phyloP scores from a whole-genome alignment of 1,284 basidiomycete genomes.

The Macrocystidia cucumis region DNA sequence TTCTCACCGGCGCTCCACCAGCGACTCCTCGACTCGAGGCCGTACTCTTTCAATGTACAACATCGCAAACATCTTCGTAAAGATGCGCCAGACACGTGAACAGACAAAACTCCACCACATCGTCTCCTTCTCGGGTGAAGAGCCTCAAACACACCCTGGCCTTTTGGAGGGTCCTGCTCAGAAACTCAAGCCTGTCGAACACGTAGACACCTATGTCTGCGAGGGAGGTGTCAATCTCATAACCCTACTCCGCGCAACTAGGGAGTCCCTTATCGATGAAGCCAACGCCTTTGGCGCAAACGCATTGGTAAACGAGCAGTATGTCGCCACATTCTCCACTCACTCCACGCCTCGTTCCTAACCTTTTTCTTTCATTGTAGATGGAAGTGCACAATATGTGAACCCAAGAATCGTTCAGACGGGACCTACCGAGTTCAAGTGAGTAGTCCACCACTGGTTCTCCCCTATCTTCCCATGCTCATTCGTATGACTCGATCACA shows the following conservation, averaged over 20 bases:
- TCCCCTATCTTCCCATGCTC: slow-evolving; percentile 3
- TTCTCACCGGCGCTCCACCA: slow-evolving; percentile 20
- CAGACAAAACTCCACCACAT: slow-evolving; percentile 25
- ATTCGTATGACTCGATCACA: slow-evolving; percentile 16
- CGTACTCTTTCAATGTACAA: too few species aligned
- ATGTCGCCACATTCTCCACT: slow-evolving; percentile 19
- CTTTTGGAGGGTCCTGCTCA: slow-evolving; percentile 24
- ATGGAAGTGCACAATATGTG: slow-evolving; percentile 55
- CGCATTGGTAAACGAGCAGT: slow-evolving; percentile 64
- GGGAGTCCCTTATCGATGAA: slow-evolving; percentile 42
- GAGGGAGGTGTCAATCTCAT: slow-evolving; percentile 53
- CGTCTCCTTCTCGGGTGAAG: slow-evolving; percentile 40
- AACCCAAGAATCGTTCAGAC: slow-evolving; percentile 39
- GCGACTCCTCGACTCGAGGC: too few species aligned
- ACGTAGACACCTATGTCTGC: slow-evolving; percentile 49
- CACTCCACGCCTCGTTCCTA: slow-evolving; percentile 1
- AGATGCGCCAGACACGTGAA: slow-evolving; percentile 28
- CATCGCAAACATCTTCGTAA: slow-evolving; percentile 46
- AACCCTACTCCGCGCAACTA: slow-evolving; percentile 47
- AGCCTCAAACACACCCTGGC: slow-evolving; percentile 45
- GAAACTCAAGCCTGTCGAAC: slow-evolving; percentile 34
- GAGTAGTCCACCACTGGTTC: slow-evolving; percentile 12
- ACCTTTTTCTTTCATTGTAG: slow-evolving; percentile 23
- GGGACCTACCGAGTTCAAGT: slow-evolving; percentile 56
- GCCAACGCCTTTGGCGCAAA: slow-evolving; percentile 47